Conservation (phyloP, 2,329 filamentous ascomycete genomes). For the Pseudocercospora vitis region DNA sequence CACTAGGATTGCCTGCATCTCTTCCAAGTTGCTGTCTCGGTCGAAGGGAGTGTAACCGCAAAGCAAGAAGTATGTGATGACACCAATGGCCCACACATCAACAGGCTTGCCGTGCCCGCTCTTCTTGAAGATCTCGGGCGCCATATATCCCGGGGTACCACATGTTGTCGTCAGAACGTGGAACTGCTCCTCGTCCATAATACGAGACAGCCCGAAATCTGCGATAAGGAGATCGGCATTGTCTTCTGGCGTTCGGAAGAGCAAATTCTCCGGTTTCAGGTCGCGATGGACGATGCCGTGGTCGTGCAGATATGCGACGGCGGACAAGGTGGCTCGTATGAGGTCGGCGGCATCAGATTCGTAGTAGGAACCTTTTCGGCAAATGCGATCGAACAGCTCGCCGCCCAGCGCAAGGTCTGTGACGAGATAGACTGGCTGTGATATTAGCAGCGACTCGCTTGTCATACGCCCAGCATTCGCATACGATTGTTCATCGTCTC, state of each 20-base stretch:
- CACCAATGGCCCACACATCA: conserved; percentile 96
- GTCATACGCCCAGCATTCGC: not conserved
- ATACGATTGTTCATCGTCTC: conserved; percentile 97
- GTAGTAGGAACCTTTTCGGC: conserved; percentile 97
- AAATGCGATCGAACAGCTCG: conserved; percentile 97
- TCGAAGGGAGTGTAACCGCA: conserved; percentile 99
- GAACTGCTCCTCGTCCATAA: conserved; percentile 99
- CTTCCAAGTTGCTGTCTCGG: conserved; percentile 93
- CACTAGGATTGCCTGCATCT: conserved; percentile 98
- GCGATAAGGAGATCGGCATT: conserved; percentile 96
- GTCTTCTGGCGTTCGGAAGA: conserved; percentile 96
- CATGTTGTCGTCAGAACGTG: conserved; percentile 97
- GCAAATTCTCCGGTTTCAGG: conserved; percentile 92
- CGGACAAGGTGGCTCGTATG: conserved; percentile 89
- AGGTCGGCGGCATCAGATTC: conserved; percentile 95
- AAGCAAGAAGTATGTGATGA: conserved; percentile 97
- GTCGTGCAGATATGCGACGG: conserved; percentile 97
- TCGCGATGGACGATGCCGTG: conserved; percentile 98
- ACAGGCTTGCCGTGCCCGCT: conserved; percentile 96
- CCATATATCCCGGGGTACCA: conserved; percentile 98
- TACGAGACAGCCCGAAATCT: conserved; percentile 90
- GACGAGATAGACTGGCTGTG: conserved; percentile 75
- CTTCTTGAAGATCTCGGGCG: conserved; percentile 99
- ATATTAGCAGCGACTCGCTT: conserved; percentile 10
- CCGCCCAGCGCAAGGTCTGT: conserved; percentile 95